phyloP scores from a whole-genome alignment of 495 filamentous ascomycete genomes.

The Penicillium macrosclerotiorum region DNA sequence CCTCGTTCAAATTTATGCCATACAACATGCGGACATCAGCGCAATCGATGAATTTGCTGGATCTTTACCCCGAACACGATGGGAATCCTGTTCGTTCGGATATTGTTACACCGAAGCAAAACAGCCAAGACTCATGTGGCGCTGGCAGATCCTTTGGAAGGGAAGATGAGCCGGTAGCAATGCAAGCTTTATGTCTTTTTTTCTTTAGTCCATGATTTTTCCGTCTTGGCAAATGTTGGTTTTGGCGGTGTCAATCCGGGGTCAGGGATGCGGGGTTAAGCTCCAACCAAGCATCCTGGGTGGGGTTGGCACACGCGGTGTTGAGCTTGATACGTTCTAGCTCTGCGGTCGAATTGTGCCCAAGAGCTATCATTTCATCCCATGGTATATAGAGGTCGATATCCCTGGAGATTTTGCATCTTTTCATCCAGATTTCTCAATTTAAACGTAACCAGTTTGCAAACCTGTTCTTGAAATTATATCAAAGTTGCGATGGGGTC shows the following conservation, averaged over 20 bases:
- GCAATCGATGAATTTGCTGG: too few species aligned
- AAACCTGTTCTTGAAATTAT: too few species aligned
- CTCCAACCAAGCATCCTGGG: not conserved
- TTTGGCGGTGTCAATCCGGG: not conserved
- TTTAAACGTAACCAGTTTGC: too few species aligned
- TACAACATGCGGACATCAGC: too few species aligned
- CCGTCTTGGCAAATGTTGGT: not conserved
- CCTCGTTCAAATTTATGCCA: too few species aligned
- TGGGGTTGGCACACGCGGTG: not conserved
- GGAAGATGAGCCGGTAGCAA: not conserved
- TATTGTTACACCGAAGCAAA: not conserved
- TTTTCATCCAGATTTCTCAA: too few species aligned
- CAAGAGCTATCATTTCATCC: not conserved
- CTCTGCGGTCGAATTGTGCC: not conserved
- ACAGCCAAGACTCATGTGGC: not conserved
- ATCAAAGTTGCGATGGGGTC: too few species aligned
- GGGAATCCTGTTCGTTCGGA: not conserved
- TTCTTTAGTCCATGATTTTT: conserved; percentile 2
- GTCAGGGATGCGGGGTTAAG: not conserved
- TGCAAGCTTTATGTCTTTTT: not conserved
- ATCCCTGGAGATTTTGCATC: not conserved
- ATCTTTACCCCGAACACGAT: not conserved
- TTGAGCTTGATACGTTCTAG: not conserved
- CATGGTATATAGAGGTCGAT: not conserved
- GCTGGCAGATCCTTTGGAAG: not conserved